A percentile compares a stretch with the other conserved stretches of the same genome.
These are phyloP conservation scores for Eimeria sp. DNA, from an alignment of 169 alveolate species.

Conservation along the genomic window DNA sequence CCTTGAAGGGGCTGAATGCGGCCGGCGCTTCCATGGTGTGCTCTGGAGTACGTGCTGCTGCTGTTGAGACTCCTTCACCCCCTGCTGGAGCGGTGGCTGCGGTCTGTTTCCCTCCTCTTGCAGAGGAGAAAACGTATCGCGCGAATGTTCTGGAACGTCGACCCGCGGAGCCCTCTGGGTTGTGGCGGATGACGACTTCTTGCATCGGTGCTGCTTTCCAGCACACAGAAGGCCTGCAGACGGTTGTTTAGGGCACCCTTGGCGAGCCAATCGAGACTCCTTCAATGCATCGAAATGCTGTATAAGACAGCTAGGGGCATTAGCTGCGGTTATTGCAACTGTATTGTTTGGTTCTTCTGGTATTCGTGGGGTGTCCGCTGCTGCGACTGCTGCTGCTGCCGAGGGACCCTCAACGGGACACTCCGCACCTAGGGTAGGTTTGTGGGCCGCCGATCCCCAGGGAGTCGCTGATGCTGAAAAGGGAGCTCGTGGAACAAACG, in stretches of 20 bases:
- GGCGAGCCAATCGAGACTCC: neutral
- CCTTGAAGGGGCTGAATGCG: conserved; percentile 17
- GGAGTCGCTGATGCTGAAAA: neutral
- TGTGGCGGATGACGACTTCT: conserved; percentile 25
- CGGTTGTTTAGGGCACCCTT: neutral
- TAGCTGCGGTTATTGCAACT: neutral
- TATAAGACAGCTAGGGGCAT: neutral
- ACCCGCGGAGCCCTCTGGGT: neutral
- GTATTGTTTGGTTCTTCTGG: neutral
- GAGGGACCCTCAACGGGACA: neutral
- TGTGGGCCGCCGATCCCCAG: neutral
- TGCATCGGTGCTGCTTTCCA: neutral
- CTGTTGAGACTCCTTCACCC: neutral
- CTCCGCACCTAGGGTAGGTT: neutral
- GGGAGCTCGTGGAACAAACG: conserved; percentile 35
- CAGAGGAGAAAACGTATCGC: neutral
- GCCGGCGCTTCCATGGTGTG: conserved; percentile 5
- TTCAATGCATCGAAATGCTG: neutral
- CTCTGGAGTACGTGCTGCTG: neutral
- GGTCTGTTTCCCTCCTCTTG: neutral
- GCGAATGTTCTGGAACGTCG: neutral
- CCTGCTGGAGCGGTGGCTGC: neutral
- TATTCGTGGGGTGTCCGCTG: neutral
- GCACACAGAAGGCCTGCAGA: neutral
- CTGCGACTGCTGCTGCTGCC: neutral